Evolutionary conservation across 2,329 filamentous ascomycete species (phyloP).

Genomic region (Fusarium illudens): DNA sequence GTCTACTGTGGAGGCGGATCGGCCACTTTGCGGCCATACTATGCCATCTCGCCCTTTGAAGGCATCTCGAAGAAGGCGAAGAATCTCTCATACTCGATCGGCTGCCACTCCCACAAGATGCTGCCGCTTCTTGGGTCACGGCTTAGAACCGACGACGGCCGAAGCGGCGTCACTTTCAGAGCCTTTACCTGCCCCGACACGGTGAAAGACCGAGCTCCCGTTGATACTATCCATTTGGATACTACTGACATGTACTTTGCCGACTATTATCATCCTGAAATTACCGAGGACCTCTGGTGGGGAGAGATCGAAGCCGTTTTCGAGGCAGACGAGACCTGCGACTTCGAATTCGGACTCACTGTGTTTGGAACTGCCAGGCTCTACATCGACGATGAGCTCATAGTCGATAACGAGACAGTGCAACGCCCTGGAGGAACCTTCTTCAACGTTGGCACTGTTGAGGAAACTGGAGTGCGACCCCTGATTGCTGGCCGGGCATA

Average conservation of each 20-base stretch:
- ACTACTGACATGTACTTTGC: constrained; percentile 61
- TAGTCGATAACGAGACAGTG: constrained; percentile 72
- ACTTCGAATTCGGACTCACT: constrained; percentile 71
- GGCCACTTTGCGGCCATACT: constrained; percentile 67
- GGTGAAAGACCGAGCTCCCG: constrained; percentile 54
- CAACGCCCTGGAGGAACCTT: constrained; percentile 70
- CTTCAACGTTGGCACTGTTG: constrained; percentile 69
- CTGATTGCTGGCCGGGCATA: constrained; percentile 69
- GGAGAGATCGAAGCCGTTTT: constrained; percentile 68
- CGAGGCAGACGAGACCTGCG: constrained; percentile 65
- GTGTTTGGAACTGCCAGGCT: constrained; percentile 72
- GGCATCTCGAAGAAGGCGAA: constrained; percentile 68
- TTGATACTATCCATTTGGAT: constrained; percentile 59
- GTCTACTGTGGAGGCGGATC: constrained; percentile 72
- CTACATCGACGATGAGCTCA: constrained; percentile 67
- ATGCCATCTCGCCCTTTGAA: constrained; percentile 75
- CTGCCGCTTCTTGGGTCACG: constrained; percentile 65
- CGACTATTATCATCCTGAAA: constrained; percentile 62
- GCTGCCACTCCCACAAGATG: constrained; percentile 71
- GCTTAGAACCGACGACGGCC: constrained; percentile 60
- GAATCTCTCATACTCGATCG: constrained; percentile 62
- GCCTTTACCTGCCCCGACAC: constrained; percentile 68
- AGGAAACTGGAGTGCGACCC: constrained; percentile 66
- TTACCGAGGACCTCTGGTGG: constrained; percentile 63
- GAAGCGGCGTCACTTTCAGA: constrained; percentile 67